These are phyloP conservation scores for Cladophialophora immunda DNA, from an alignment of 2,329 filamentous ascomycete genomes.

Conservation along the genomic window DNA sequence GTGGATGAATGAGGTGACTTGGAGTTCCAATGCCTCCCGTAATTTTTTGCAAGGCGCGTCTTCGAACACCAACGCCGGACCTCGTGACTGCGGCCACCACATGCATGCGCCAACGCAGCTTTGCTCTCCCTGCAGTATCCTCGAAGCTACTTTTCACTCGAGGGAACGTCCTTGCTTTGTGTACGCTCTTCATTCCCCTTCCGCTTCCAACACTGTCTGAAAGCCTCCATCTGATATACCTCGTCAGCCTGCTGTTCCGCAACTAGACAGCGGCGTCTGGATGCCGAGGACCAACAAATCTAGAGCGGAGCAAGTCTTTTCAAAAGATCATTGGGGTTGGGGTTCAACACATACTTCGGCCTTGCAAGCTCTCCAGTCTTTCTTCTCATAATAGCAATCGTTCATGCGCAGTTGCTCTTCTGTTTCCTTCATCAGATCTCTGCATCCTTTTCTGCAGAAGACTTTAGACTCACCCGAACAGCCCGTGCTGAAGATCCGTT, in stretches of 20 bases:
- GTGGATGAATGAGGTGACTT: background rate
- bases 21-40: background rate
- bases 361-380: constrained; percentile 91
- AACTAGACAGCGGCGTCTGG: background rate
- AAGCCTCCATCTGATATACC: constrained; percentile 78
- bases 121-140: background rate
- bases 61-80: constrained; percentile 30
- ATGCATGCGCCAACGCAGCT: background rate
- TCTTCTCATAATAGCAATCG: constrained; percentile 95
- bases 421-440: constrained; percentile 49
- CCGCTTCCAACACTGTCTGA: constrained; percentile 89
- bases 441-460: constrained; percentile 5
- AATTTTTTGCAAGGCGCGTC: background rate
- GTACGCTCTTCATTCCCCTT: constrained; percentile 89
- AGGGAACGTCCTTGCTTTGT: constrained; percentile 69
- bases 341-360: constrained; percentile 73
- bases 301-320: constrained; percentile 4
- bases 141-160: constrained; percentile 9
- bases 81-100: constrained; percentile 28
- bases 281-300: constrained; percentile 17
- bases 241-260: constrained; percentile 12
- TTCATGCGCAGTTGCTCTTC: constrained; percentile 91
- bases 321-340: constrained; percentile 25
- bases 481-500: constrained; percentile 95
- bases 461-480: constrained; percentile 69